phyloP scores from a whole-genome alignment of 169 alveolate genomes.

The Eimeria sp. region DNA sequence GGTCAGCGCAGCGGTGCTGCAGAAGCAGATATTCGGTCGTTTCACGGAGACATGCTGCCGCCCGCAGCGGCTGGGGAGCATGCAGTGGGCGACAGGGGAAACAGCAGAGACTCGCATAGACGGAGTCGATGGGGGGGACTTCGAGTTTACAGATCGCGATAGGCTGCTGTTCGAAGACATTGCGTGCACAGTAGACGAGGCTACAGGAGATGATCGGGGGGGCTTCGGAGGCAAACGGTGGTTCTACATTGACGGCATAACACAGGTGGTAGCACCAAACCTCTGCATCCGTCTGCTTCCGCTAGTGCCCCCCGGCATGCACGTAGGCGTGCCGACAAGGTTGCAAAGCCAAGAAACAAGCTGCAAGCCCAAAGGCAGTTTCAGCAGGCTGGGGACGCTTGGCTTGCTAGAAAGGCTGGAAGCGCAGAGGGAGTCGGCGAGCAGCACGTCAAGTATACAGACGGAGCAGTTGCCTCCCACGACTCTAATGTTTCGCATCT shows the following conservation, averaged over 20 bases:
- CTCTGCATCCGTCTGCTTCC: slow-evolving; percentile 74
- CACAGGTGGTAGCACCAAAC: slow-evolving; percentile 59
- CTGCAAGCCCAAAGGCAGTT: not conserved
- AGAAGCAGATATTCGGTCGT: slow-evolving; percentile 76
- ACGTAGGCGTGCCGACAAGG: slow-evolving; percentile 46
- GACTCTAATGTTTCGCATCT: slow-evolving; percentile 67
- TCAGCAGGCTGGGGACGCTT: slow-evolving; percentile 49
- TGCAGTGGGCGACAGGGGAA: slow-evolving; percentile 76
- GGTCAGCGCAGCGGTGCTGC: slow-evolving; percentile 79
- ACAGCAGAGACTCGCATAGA: slow-evolving; percentile 54
- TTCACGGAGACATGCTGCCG: slow-evolving; percentile 63
- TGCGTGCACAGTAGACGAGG: slow-evolving; percentile 69
- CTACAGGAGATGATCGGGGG: slow-evolving; percentile 63
- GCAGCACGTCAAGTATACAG: not conserved
- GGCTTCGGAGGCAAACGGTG: slow-evolving; percentile 82
- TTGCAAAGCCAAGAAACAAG: not conserved
- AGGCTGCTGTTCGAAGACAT: slow-evolving; percentile 55
- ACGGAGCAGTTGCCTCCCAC: slow-evolving; percentile 40
- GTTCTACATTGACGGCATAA: slow-evolving; percentile 74
- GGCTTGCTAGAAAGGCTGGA: slow-evolving; percentile 53
- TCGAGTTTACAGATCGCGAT: slow-evolving; percentile 53
- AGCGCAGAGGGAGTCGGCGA: slow-evolving; percentile 5
- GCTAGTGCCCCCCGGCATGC: slow-evolving; percentile 72
- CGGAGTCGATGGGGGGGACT: not conserved
- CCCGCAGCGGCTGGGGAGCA: slow-evolving; percentile 55